These are phyloP conservation scores for Solanum piurae DNA, from an alignment of 257 asterid species.

Conservation along the genomic window DNA sequence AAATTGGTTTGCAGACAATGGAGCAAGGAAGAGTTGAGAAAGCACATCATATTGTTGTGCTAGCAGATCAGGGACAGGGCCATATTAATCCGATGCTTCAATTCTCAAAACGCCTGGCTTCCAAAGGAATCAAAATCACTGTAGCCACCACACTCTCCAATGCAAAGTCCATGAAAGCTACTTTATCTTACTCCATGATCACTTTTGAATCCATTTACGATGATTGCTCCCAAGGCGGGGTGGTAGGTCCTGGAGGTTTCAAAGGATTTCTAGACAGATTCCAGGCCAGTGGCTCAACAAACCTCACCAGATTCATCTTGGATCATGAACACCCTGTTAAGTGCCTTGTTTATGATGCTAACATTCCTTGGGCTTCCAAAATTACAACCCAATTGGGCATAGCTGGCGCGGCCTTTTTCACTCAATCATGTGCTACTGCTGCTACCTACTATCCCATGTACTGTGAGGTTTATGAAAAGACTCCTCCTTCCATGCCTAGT, in stretches of 20 bases:
- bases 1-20: conserved; percentile 10
- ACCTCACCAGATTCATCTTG: conserved; percentile 20
- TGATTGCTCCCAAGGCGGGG: conserved; percentile 29
- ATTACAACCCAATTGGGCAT: conserved; percentile 25
- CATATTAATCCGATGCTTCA: conserved; percentile 55
- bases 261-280: conserved; percentile 49
- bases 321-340: conserved; percentile 25
- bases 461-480: conserved; percentile 25
- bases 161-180: conserved; percentile 17
- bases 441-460: conserved; percentile 41
- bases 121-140: conserved; percentile 43
- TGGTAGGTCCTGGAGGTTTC: conserved; percentile 42
- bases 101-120: conserved; percentile 37
- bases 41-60: conserved; percentile 27
- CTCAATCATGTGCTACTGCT: conserved; percentile 53
- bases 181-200: conserved; percentile 8
- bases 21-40: conserved; percentile 16
- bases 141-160: conserved; percentile 33
- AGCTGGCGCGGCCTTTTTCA: conserved; percentile 37
- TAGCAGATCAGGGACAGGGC: conserved; percentile 58
- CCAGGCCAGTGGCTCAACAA: conserved; percentile 28
- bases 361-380: conserved; percentile 37
- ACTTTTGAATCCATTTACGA: conserved; percentile 30
- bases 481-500: conserved; percentile 15
- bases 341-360: conserved; percentile 47